Percentiles rank a stretch among this genome's conserved stretches.
Evolutionary conservation across 2,329 filamentous ascomycete genomes (phyloP).

Genomic region (Diaporthe aspalathi): DNA sequence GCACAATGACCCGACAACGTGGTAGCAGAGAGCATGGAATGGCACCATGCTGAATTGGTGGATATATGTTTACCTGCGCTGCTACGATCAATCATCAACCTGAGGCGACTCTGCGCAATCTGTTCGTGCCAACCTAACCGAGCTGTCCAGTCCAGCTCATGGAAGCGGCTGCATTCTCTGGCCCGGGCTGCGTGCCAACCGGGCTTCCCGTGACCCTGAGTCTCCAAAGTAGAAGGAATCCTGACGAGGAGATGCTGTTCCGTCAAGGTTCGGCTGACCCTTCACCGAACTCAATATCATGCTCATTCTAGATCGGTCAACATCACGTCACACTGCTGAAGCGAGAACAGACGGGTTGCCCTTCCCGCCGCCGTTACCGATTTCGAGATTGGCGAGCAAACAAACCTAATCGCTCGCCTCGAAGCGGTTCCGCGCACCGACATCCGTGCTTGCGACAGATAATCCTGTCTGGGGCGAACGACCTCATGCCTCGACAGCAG

Average conservation of each 20-base stretch:
- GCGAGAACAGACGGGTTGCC: conserved; percentile 13
- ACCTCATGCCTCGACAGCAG: background rate
- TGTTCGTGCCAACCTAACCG: background rate
- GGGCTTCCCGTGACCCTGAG: background rate
- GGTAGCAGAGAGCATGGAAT: background rate
- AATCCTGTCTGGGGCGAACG: background rate
- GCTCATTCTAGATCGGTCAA: background rate
- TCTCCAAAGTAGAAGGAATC: too few species aligned
- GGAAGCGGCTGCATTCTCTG: background rate
- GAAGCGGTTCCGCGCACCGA: background rate
- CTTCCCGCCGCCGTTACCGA: conserved; percentile 1
- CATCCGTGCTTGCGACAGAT: background rate
- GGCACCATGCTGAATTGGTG: background rate
- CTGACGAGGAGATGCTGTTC: accelerated
- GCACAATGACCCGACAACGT: conserved; percentile 5
- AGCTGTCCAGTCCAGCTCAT: background rate
- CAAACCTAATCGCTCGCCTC: conserved; percentile 15
- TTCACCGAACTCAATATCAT: background rate
- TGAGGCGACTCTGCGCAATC: background rate
- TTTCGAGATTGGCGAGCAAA: conserved; percentile 20
- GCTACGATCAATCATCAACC: background rate
- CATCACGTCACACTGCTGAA: conserved; percentile 10
- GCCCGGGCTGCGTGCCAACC: background rate
- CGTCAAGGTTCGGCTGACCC: conserved; percentile 12
- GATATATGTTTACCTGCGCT: background rate